Evolutionary conservation across 169 alveolate genomes (phyloP), one percentile per base, ranked within the genome.

Genomic region (Babesia gibsoni): DNA sequence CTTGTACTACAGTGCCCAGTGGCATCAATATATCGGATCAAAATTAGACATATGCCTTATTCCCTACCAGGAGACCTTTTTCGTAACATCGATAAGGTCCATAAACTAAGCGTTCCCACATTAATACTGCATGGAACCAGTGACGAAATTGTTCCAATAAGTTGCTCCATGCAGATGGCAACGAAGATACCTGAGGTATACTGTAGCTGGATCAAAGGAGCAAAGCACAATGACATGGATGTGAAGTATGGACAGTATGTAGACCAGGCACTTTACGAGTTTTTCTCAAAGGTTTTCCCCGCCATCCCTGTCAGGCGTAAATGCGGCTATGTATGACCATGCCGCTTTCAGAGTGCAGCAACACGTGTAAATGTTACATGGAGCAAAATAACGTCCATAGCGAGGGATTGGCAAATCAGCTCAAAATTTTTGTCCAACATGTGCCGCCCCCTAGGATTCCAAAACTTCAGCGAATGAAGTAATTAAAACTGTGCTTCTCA

Each of bases 21-120:
- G 70, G 68, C 92, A 43, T 91, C 97, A 6, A 88, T 91, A 30
- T 89, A 89, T 67, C 59, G 97, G 43, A 93, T 90, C 20, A 88
- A 82, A 57, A 6, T 69, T 8, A 33, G 23, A 9, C 66, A 70
- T 10, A 59, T 92, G 54, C 88, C 94, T 43, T 90, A 73, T 72
- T 87, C 96, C 16, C 79, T 95, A 8, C 97, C 97, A 0, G 94
- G 95, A 10, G 98, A 95, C 74, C 80, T 89, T 66, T 95, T 95
- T 87, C 85, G 95, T 68, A 95, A 95, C 68, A 88, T 92, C 33
- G 96, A 95, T 74, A 91, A 90, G 61, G 90, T 90, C 22, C 68
- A 74, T 52, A 57, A 67, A 32, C 66, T 91, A 25, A 65, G 66
- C 16, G 80, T 89, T 20, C 96, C 96, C 2, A 82, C 94, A 56